Evolutionary conservation across 2,329 filamentous ascomycete species (phyloP), one percentile per base, ranked within the genome.

Genomic region (Rutstroemia sp.): DNA sequence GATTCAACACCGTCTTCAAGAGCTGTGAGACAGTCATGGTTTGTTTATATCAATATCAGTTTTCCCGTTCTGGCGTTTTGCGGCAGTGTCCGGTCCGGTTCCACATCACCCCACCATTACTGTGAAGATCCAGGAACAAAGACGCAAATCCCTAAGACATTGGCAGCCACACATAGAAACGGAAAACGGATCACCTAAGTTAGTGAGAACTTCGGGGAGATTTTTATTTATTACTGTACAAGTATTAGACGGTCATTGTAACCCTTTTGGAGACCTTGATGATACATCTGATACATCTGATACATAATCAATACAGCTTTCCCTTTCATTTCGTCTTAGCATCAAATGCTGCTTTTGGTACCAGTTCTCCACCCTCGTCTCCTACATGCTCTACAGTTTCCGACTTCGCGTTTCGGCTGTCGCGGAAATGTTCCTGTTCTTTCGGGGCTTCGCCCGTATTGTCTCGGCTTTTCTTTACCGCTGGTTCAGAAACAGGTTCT

Each of bases 321-420:
- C 58, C 50, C 62, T 63, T 53, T 64, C 44, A 34, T 23, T 42
- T 61, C 39, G 56, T 54, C 5, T 60, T 61, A 54, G 69, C 68
- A 63, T 80, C 77, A 61, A 78, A 74, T 60, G 70, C 73, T 39
- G 76, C 74, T 68, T 77, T 79, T 19, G 78, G 77, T 8, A 81
- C 68, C 16, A 76, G 60, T 9, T 68, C 63, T 7, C 76, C 74
- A 42, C 68, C 71, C 67, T 80, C 77, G 50, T 64, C 62, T 16
- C 57, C 58, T 17, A 42, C 34, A 23, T 57, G 49, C 47, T 52
- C 30, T 57, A 51, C 27, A 14, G 45, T 47, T 9, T 51, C 50
- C 68, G 70, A 49, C 39, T 57, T 48, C 54, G 58, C 60, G 38
- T 30, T 49, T 47, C 68, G 64, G 25, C 70, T 60, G 56, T 48